A percentile compares a stretch with the other conserved stretches of the same genome.
Evolutionary conservation across 177 flowering plant genomes (phyloP).

Genomic region (Tripterygium wilfordii): DNA sequence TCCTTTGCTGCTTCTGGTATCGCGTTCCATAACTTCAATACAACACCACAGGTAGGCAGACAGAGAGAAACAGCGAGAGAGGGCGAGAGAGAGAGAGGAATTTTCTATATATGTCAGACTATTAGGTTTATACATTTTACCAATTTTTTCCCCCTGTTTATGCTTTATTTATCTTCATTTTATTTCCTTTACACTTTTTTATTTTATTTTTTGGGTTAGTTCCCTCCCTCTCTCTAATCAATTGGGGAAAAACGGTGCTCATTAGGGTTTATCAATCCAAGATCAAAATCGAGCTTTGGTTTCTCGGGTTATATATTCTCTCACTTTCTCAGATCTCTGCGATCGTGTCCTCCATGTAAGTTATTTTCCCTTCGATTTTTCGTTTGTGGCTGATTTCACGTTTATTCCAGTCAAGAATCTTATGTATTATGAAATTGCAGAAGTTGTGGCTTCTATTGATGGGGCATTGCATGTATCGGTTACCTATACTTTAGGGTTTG

Average conservation of each 20-base stretch:
- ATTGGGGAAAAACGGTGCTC: background rate
- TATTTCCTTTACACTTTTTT: constrained; percentile 3
- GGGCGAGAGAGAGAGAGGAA: too few relatives aligned
- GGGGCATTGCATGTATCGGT: background rate
- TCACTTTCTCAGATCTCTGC: constrained; percentile 3
- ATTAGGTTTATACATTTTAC: too few relatives aligned
- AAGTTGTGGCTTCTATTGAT: too few relatives aligned
- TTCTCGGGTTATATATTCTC: constrained; percentile 4
- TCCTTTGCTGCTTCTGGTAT: too few relatives aligned
- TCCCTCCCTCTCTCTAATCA: constrained; percentile 2
- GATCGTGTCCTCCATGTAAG: constrained; percentile 7
- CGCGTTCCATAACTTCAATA: too few relatives aligned
- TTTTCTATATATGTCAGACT: too few relatives aligned
- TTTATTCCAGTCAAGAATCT: too few relatives aligned
- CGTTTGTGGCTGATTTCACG: too few relatives aligned
- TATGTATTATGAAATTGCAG: too few relatives aligned
- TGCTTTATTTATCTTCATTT: background rate
- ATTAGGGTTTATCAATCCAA: constrained; percentile 11
- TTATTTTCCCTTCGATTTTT: background rate
- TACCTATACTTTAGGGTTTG: background rate
- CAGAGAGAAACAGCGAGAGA: too few relatives aligned
- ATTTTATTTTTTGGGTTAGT: background rate
- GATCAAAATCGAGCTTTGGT: constrained; percentile 2
- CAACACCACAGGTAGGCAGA: too few relatives aligned
- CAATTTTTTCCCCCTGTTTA: too few relatives aligned